Evolutionary conservation across 495 filamentous ascomycete genomes (phyloP), one percentile per base, ranked within the genome.

Genomic region (Neurospora terricola): DNA sequence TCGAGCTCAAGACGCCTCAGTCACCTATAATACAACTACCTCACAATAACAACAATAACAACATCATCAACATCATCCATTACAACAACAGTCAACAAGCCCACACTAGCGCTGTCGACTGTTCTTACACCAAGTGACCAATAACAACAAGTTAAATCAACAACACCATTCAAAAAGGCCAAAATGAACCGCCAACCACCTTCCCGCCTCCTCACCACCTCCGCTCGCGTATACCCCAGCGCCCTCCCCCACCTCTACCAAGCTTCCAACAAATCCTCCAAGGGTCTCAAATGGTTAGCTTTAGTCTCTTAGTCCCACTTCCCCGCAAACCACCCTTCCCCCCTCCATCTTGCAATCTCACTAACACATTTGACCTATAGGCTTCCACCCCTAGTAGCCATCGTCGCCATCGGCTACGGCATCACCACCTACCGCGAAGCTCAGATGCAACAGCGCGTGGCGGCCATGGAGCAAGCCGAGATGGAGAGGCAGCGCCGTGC

Each of bases 381-480:
- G 78, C 75, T 79, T 38, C 82, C 81, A 0, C 81, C 83, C 38
- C 78, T 84, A 59, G 79, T 78, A 43, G 83, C 77, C 42, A 81
- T 79, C 7, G 76, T 83, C 71, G 82, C 79, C 70, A 80, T 83
- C 36, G 83, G 82, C 68, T 84, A 85, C 77, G 83, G 82, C 70
- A 72, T 82, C 4, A 73, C 80, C 48, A 74, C 78, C 23, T 85
- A 82, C 73, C 82, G 76, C 27, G 72, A 78, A 7, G 54, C 48
- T 2, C 74, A 81, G 36, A 73, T 77, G 69, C 73, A 77, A 10
- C 69, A 76, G 70, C 76, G 78, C 71, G 73, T 76, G 8, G 72
- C 74, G 16, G 38, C 76, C 38, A 71, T 71, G 8, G 77, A 77
- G 27, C 37, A 73, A 34, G 77, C 72, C 38, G 80, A 79, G 69